Percentiles rank a stretch among this genome's conserved stretches.
These are phyloP conservation scores for Xerocomellus intermedius DNA, from an alignment of 768 basidiomycete species.

Conservation along the genomic window DNA sequence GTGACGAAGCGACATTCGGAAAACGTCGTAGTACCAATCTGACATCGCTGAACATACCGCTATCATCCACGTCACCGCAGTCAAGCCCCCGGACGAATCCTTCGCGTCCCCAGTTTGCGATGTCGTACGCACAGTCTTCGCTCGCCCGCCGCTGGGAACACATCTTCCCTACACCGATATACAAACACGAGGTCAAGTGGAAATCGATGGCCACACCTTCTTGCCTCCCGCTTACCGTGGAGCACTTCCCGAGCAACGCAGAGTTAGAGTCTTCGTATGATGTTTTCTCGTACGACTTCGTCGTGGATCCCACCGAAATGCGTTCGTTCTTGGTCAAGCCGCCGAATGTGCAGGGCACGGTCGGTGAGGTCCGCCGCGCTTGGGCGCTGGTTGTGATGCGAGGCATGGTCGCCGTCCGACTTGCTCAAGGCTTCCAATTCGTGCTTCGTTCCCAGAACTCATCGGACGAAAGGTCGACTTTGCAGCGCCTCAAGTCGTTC, in stretches of 20 bases:
- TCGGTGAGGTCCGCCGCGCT: slow-evolving; percentile 59
- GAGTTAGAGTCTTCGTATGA: slow-evolving; percentile 79
- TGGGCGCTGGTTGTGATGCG: slow-evolving; percentile 85
- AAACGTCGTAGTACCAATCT: slow-evolving; percentile 51
- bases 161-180: slow-evolving; percentile 66
- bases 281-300: slow-evolving; percentile 85
- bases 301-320: slow-evolving; percentile 82
- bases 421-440: slow-evolving; percentile 95
- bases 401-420: slow-evolving; percentile 88
- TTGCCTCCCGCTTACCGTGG: slow-evolving; percentile 88
- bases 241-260: slow-evolving; percentile 75
- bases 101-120: slow-evolving; percentile 54
- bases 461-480: slow-evolving; percentile 33
- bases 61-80: slow-evolving; percentile 48
- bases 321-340: slow-evolving; percentile 82
- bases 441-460: slow-evolving; percentile 52
- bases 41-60: slow-evolving; percentile 37
- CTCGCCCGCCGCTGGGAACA: slow-evolving; percentile 93
- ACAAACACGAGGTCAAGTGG: slow-evolving; percentile 92
- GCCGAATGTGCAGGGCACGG: slow-evolving; percentile 43
- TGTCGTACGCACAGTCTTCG: slow-evolving; percentile 63
- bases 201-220: slow-evolving; percentile 79
- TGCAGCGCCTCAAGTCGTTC: slow-evolving; percentile 57
- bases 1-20: slow-evolving; percentile 56
- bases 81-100: slow-evolving; percentile 56